These are phyloP conservation scores for Umbelopsis isabellina DNA, from an alignment of 192 early-diverging fungal genomes.

Conservation along the genomic window DNA sequence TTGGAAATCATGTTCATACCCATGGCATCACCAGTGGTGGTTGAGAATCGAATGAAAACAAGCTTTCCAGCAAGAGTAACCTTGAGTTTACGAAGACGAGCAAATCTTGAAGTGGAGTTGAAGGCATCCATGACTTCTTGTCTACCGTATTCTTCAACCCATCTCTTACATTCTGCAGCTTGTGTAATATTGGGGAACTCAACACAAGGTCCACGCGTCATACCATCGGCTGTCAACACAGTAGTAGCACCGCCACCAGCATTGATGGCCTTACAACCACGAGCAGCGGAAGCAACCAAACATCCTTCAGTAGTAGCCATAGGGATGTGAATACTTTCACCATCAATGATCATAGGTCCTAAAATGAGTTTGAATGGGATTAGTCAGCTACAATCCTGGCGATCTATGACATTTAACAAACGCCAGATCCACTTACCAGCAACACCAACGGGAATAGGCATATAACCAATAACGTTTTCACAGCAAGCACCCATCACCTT, in stretches of 20 bases:
- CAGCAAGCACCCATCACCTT: slow-evolving; percentile 92
- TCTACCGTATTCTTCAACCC: slow-evolving; percentile 73
- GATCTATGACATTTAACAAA: not conserved
- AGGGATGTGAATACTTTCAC: slow-evolving; percentile 79
- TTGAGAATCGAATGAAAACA: slow-evolving; percentile 86
- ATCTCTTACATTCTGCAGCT: slow-evolving; percentile 70
- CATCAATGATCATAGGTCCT: slow-evolving; percentile 82
- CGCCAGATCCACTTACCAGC: slow-evolving; percentile 50
- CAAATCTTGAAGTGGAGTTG: slow-evolving; percentile 89
- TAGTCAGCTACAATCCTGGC: not conserved
- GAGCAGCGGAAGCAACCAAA: slow-evolving; percentile 86
- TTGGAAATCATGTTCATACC: slow-evolving; percentile 99
- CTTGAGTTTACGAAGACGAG: slow-evolving; percentile 81
- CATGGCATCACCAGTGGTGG: slow-evolving; percentile 95
- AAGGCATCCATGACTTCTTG: slow-evolving; percentile 73
- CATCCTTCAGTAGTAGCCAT: slow-evolving; percentile 97
- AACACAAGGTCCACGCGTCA: slow-evolving; percentile 93
- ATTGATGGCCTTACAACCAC: slow-evolving; percentile 95
- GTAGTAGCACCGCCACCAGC: slow-evolving; percentile 84
- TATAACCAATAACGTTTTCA: slow-evolving; percentile 94
- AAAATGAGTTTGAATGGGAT: not conserved
- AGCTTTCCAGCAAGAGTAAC: slow-evolving; percentile 80
- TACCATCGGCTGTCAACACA: slow-evolving; percentile 78
- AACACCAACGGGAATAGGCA: slow-evolving; percentile 91
- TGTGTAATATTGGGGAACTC: slow-evolving; percentile 74